Conservation (phyloP, 345 rosid genomes). For the Acer negundo region DNA sequence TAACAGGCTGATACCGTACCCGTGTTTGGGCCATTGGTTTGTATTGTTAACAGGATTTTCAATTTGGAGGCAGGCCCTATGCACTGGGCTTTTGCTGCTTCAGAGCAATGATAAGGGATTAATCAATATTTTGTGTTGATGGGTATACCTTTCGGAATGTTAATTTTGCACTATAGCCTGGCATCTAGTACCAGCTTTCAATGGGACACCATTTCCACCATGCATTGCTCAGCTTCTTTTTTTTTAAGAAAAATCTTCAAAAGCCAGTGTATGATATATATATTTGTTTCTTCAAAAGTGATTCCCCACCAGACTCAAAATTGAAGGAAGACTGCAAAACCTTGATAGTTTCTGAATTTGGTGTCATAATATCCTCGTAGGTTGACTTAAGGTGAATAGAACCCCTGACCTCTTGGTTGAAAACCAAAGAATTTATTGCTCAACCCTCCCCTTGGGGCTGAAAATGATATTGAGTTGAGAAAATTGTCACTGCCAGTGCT, state of each 20-base stretch:
- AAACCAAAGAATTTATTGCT: background rate
- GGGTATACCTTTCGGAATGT: constrained; percentile 5
- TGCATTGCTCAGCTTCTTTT: background rate
- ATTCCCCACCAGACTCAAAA: background rate
- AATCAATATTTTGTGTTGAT: constrained; percentile 24
- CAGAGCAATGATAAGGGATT: constrained; percentile 35
- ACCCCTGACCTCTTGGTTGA: background rate
- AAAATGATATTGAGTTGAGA: background rate
- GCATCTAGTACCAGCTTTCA: background rate
- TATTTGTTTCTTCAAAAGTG: background rate
- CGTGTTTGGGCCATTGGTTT: constrained; percentile 86
- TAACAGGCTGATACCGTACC: constrained; percentile 88
- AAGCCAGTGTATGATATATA: constrained; percentile 6
- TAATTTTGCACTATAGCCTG: constrained; percentile 3
- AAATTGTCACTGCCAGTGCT: background rate
- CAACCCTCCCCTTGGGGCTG: background rate
- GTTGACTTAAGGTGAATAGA: background rate
- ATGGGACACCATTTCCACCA: constrained; percentile 12
- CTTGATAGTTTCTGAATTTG: background rate
- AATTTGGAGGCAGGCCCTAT: constrained; percentile 49
- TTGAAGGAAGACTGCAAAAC: background rate
- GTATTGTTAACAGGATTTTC: constrained; percentile 87
- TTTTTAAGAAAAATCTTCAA: constrained; percentile 1
- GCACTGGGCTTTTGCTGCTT: constrained; percentile 35
- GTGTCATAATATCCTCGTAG: background rate